Evolutionary conservation across 441 rosid species (phyloP), one percentile per base, ranked within the genome.

Genomic region (Gossypium davidsonii): DNA sequence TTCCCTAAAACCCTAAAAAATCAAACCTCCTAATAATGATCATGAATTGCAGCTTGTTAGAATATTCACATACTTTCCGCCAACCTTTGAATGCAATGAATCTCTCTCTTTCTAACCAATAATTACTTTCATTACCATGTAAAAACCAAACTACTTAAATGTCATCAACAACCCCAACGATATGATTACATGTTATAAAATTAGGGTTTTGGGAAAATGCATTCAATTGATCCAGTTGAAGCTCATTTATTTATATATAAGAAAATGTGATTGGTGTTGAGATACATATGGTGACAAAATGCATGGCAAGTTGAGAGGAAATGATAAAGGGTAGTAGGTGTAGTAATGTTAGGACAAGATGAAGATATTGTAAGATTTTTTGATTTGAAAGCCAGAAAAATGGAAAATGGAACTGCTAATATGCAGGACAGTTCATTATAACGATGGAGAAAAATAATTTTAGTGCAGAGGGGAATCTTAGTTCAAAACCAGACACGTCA

Each of bases 351-450:
- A 12, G 69, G 55, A 48, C 48, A 67, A 25, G 26, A 49, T 26
- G 2, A 64, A 75, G 78, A 81, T 73, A 64, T 58, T 46, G 42
- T 11, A 55, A 63, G 74, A 77, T 71, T 49, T 64, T 2, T 48
- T 73, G 73, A 73, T 66, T 71, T 77, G 76, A 76, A 71, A 69
- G 71, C 37, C 9, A n/a, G 25, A 25, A 48, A 48, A 48, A 26
- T 20, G 12, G 61, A 44, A 18, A 62, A 51, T 15, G 1, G 15
- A 83, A 71, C 79, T 51, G 42, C 57, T 2, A 77, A 53, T 17
- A 20, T 65, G 77, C 6, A 55, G 46, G 52, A 71, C 48, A 79
- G 26, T 79, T 75, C 83, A 82, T 73, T 20, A 65, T 57, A 11
- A 44, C 34, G 42, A 76, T 23, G 66, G 63, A 74, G 78, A 72